Conservation (phyloP, 1,139 yeast species). For the Blastobotrys apis region DNA sequence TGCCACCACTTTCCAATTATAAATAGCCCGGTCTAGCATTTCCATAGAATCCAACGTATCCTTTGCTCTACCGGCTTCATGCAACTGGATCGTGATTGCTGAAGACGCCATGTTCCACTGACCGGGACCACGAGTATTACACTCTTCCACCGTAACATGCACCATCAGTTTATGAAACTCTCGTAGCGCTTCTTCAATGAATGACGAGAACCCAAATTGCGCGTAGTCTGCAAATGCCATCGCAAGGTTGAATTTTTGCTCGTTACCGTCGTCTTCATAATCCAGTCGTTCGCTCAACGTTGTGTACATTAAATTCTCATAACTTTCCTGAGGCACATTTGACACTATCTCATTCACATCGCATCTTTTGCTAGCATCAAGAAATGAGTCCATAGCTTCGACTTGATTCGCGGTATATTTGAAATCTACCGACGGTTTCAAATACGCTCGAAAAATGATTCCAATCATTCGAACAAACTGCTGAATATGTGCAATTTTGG, state of each 20-base stretch:
- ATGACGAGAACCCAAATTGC: slow-evolving; percentile 2
- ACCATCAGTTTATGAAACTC: slow-evolving; percentile 2
- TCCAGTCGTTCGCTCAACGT: neutral
- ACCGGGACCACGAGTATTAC: neutral
- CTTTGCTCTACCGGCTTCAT: neutral
- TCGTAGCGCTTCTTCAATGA: slow-evolving; percentile 4
- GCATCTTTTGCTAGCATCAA: neutral
- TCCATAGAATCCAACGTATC: neutral
- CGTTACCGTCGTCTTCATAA: neutral
- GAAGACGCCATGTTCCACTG: slow-evolving; percentile 6
- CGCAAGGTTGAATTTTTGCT: neutral
- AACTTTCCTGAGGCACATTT: neutral
- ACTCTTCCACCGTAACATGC: neutral
- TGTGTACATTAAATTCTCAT: slow-evolving; percentile 1
- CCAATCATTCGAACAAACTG: slow-evolving; percentile 3
- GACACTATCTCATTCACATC: neutral
- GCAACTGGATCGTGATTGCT: neutral
- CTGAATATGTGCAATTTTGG: neutral
- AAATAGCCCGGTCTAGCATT: neutral
- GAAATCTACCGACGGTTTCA: neutral
- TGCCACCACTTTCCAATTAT: slow-evolving; percentile 1
- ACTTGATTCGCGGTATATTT: slow-evolving; percentile 2
- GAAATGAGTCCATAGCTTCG: slow-evolving; percentile 2
- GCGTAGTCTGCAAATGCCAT: slow-evolving; percentile 3
- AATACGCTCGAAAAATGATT: slow-evolving; percentile 4